Evolutionary conservation across 2,329 filamentous ascomycete species (phyloP), one percentile per base, ranked within the genome.

Genomic region (Lachnellula subtilissima): DNA sequence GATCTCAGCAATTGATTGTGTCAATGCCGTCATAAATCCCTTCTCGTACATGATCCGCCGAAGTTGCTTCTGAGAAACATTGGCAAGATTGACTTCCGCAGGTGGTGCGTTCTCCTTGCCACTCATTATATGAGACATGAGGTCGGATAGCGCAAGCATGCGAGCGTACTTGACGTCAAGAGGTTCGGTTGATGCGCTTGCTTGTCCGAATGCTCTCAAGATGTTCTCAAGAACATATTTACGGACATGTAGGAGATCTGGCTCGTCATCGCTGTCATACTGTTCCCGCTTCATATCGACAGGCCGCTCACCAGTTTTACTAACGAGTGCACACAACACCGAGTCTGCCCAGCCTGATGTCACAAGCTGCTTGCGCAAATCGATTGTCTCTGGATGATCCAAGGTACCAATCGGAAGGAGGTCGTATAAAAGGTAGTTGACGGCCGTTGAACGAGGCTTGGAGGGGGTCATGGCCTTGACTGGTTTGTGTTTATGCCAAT

Each of bases 1-100:
- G 57, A 99, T 88, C 66, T 99, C 95, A 17, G 94, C 91, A 65
- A 99, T 92, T 1, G 95, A 96, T 12, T 86, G 84, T 2, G 94
- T 97, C 57, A 99, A 75, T 48, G 93, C 88, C 23, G 89, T 83
- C 59, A 97, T 86, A 70, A 94, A 96, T 54, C 95, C 91, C 75
- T 97, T 99, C 74, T 99, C 94, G 66, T 96, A 97, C 94, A 99
- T 99, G 58, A 97, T 85, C 63, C 91, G 90, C 36, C 90, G 87
- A 64, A 99, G 82, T 68, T 96, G 91, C 65, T 88, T 86, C 61
- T 92, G 88, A 7, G 91, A 92, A 45, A 78, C 76, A 23, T 71
- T 64, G 42, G 57, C 65, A 62, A 58, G 71, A 67, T 52, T 71
- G 61, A 48, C 70, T 58, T 70, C 76, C 5, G 60, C 45, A 28